Base-by-base conservation (phyloP, 768 basidiomycete genomes). In the Dendrothele bispora region DNA sequence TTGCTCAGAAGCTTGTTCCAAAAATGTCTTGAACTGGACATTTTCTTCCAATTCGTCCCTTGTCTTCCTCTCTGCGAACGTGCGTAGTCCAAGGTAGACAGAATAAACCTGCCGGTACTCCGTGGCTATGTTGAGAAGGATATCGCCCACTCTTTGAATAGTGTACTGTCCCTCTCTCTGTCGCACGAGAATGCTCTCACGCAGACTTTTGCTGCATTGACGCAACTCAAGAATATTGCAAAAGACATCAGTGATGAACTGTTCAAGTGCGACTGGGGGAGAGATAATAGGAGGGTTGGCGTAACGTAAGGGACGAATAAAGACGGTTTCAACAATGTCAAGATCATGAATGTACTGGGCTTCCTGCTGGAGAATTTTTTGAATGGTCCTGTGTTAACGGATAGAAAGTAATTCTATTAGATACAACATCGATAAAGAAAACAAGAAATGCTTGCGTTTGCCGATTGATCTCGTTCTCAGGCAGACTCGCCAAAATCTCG, bases 341-440 rank as follows among this genome's bases (percentile, higher is more conserved):
- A 99, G 76, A 60, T 99, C 95, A 46, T 85, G 83, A 35, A 92
- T 70, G 61, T 95, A 97, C 59, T 92, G 87, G 54, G 91, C 84
- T 62, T 98, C 95, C 56, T 91, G 86, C 53, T 77, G 77, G 55
- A 98, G 90, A 29, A 95, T 78, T 60, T 91, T 92, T 61, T 88
- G 85, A 47, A 99, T 95, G 63, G 75, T 92, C 67, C 79, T 5
- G 27, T 27, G 32, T 12, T 21, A 38, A 5, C 8, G 14, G 32
- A 11, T 22, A 43, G 36, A 34, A n/a, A 20, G 40, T 40, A 26
- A 18, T 41, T 22, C 37, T 22, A 18, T 17, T 18, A 43, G 17
- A 28, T 7, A 40, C 37, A 36, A 41, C 22, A 17, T n/a, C n/a
- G n/a, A 22, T 28, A 45, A 50, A 21, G 12, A 62, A n/a, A n/a